A percentile compares a stretch with the other conserved stretches of the same genome.
These are phyloP conservation scores for Chloranthus sessilifolius DNA, from an alignment of 164 flowering plant genomes.

Conservation along the genomic window DNA sequence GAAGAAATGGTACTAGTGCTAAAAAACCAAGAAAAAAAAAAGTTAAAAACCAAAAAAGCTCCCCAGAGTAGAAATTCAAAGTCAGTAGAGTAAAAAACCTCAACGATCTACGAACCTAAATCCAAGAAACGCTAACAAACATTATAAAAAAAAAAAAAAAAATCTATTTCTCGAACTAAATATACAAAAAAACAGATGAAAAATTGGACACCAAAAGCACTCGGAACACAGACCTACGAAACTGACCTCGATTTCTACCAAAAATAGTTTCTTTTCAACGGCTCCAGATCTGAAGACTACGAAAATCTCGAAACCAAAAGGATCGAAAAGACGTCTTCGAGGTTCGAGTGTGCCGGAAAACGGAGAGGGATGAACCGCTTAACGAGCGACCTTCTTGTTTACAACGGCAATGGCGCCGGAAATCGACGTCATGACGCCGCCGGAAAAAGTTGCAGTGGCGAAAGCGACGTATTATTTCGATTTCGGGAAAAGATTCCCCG, in stretches of 20 bases:
- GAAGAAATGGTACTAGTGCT: too few relatives aligned
- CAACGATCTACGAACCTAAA: too few relatives aligned
- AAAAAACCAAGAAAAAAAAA: too few relatives aligned
- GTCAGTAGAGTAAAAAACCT: too few relatives aligned
- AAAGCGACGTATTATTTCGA: too few relatives aligned
- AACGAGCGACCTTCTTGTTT: background rate
- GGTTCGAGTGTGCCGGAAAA: background rate
- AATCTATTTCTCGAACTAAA: background rate
- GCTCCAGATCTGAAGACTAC: background rate
- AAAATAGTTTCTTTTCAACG: background rate
- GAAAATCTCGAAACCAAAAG: background rate
- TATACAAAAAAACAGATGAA: background rate
- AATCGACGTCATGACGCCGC: background rate
- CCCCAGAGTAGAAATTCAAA: too few relatives aligned
- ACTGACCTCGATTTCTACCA: too few relatives aligned
- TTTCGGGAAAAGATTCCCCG: too few relatives aligned
- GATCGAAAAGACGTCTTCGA: background rate
- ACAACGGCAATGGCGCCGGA: constrained; percentile 7
- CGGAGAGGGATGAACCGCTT: background rate
- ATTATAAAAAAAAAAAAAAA: background rate
- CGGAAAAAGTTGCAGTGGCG: constrained; percentile 7
- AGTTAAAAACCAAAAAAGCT: too few relatives aligned
- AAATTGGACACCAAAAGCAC: background rate
- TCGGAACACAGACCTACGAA: too few relatives aligned
- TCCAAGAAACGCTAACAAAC: background rate